Evolutionary conservation across 306 rosid genomes (phyloP).

Genomic region (Acacia melanoxylon): DNA sequence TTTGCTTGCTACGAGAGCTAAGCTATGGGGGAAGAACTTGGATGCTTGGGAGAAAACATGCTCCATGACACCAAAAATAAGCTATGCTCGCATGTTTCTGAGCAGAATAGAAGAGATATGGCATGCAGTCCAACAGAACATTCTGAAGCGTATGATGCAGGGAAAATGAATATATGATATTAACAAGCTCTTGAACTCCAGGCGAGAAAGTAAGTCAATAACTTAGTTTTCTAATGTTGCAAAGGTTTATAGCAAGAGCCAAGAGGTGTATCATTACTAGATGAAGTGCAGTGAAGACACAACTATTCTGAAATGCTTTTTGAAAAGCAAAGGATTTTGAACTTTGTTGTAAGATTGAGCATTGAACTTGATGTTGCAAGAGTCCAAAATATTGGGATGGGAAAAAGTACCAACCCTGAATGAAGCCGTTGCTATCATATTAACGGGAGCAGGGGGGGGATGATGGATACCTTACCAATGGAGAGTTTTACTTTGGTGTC

Average conservation of each 20-base stretch:
- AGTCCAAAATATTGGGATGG: background rate
- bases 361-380: background rate
- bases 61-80: too few relatives aligned
- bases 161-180: too few relatives aligned
- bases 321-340: background rate
- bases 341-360: background rate
- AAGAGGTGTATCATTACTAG: background rate
- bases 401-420: background rate
- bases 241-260: background rate
- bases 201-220: background rate
- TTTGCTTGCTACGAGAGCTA: too few relatives aligned
- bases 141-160: too few relatives aligned
- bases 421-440: background rate
- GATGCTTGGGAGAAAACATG: too few relatives aligned
- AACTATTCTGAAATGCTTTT: background rate
- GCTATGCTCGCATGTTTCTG: too few relatives aligned
- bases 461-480: background rate
- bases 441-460: too few relatives aligned
- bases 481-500: background rate
- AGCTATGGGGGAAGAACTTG: too few relatives aligned
- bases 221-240: background rate
- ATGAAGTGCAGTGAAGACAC: background rate
- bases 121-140: too few relatives aligned
- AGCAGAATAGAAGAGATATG: too few relatives aligned
- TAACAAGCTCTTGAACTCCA: background rate